phyloP scores from a whole-genome alignment of 495 filamentous ascomycete genomes.

The Bacidia gigantensis region DNA sequence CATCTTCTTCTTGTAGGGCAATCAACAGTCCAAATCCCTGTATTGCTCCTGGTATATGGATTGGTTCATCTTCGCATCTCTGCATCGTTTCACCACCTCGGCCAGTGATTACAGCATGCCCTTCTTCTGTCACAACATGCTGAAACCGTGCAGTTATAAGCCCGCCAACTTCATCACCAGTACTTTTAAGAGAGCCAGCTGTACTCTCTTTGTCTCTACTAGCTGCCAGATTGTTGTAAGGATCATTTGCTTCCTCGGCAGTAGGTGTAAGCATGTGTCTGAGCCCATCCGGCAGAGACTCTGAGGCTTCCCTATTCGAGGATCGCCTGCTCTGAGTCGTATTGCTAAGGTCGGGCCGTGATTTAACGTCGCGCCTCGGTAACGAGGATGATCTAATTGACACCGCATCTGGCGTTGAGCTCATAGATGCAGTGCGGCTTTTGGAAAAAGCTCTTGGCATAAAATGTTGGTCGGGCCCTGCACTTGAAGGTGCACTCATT shows the following conservation, averaged over 20 bases:
- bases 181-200: slow-evolving; percentile 11
- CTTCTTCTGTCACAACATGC: slow-evolving; percentile 63
- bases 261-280: background rate
- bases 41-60: slow-evolving; percentile 81
- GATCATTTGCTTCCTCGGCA: background rate
- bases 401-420: slow-evolving; percentile 1
- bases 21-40: slow-evolving; percentile 74
- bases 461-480: slow-evolving; percentile 2
- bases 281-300: background rate
- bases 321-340: background rate
- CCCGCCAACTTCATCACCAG: slow-evolving; percentile 21
- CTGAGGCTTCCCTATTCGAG: background rate
- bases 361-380: background rate
- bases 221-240: background rate
- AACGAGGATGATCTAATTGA: background rate
- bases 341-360: background rate
- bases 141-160: slow-evolving; percentile 62
- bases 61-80: slow-evolving; percentile 74
- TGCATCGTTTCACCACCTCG: slow-evolving; percentile 55
- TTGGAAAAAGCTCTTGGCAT: slow-evolving; percentile 9
- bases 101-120: slow-evolving; percentile 78
- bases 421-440: slow-evolving; percentile 1
- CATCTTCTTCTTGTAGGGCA: slow-evolving; percentile 57
- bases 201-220: background rate
- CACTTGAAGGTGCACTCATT: slow-evolving; percentile 11